Base-by-base conservation (phyloP, 2,329 filamentous ascomycete species). In the Aureobasidium sp. region DNA sequence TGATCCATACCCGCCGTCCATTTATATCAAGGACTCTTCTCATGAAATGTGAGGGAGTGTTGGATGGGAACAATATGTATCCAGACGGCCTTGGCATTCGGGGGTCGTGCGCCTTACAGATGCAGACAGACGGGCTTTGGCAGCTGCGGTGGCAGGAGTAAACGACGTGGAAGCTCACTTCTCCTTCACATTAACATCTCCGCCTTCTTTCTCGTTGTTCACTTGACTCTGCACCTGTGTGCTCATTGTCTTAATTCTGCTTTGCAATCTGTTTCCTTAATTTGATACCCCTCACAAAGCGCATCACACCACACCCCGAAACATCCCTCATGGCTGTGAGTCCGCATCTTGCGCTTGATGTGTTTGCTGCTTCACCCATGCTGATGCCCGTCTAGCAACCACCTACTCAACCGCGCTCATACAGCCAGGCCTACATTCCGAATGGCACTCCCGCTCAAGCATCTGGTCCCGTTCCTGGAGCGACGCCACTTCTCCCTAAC, bases 341-440 rank as follows among this genome's bases (percentile, higher is more conserved):
- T 51, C 56, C 41, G 47, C 56, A 61, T 48, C 20, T 48, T 47
- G 57, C 39, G 53, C 47, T 29, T 29, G 9, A 29, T 52, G 26
- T 34, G 36, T 55, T 57, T 58, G 42, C 52, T 56, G 20, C 12
- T 41, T 42, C n/a, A 37, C 34, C 37, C 23, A 26, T 52, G 57
- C 57, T 61, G 26, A 61, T 60, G 46, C 27, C 9, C 26, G 39
- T 46, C 36, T 70, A 79, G 77, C 78, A 80, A 77, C 75, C 78
- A 70, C 77, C 78, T 56, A 78, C 73, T 67, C 77, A 79, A 72
- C 78, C 78, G 66, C 79, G 79, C 70, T 75, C 78, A 52, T 80
- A 80, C 72, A 75, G 76, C 67, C 77, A 76, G 70, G 74, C 71
- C 69, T 79, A 77, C 69, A 72, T 79, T 52, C 75, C 78, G 41